Percentiles rank a stretch among this genome's conserved stretches.
These are phyloP conservation scores for Pseudogymnoascus sp. DNA, from an alignment of 2,329 filamentous ascomycete species.

Conservation along the genomic window DNA sequence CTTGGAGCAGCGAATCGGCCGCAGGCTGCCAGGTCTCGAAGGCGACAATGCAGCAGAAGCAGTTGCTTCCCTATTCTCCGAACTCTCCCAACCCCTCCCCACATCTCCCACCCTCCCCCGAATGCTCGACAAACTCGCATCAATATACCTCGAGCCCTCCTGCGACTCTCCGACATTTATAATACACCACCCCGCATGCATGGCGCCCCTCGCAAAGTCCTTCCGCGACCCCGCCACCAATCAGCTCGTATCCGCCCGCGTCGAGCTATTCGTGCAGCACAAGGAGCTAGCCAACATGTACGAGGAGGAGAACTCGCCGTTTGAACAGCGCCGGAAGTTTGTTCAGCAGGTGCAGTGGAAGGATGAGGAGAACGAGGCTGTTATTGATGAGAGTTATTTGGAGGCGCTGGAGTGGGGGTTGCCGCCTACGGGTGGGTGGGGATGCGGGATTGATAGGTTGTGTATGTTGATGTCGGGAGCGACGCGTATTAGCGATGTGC, in stretches of 20 bases:
- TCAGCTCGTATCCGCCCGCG: constrained; percentile 70
- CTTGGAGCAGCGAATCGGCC: constrained; percentile 58
- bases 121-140: constrained; percentile 74
- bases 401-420: constrained; percentile 78
- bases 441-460: constrained; percentile 81
- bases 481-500: constrained; percentile 71
- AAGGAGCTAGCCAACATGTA: constrained; percentile 93
- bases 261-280: constrained; percentile 73
- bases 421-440: constrained; percentile 96
- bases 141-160: constrained; percentile 66
- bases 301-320: constrained; percentile 93
- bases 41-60: constrained; percentile 46
- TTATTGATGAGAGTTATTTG: constrained; percentile 62
- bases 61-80: constrained; percentile 46
- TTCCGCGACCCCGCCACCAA: constrained; percentile 62
- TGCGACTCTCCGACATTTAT: constrained; percentile 74
- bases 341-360: constrained; percentile 43
- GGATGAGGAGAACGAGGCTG: constrained; percentile 26
- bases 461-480: constrained; percentile 83
- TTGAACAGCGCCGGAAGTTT: constrained; percentile 79
- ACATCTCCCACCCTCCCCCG: constrained; percentile 49
- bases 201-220: constrained; percentile 86
- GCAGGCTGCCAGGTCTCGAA: constrained; percentile 31
- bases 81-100: constrained; percentile 41
- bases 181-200: constrained; percentile 77